Evolutionary conservation across 768 basidiomycete species (phyloP).

Genomic region (Hirschioporus abietinus): DNA sequence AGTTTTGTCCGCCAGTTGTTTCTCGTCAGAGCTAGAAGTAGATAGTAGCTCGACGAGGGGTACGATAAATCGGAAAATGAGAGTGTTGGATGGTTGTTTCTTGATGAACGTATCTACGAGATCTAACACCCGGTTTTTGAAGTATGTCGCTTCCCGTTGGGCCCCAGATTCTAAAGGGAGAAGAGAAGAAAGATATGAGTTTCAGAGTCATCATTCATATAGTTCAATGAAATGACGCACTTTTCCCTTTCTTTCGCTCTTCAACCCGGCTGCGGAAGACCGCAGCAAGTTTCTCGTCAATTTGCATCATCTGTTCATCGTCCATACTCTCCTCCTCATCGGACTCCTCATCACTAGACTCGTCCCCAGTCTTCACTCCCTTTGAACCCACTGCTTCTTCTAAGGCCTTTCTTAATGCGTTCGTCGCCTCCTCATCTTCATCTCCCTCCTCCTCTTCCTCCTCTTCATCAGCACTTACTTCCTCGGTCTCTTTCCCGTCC

Average conservation of each 20-base stretch:
- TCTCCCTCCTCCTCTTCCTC: slow-evolving; percentile 32
- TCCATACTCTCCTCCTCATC: slow-evolving; percentile 81
- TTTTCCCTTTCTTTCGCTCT: slow-evolving; percentile 55
- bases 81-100: slow-evolving; percentile 69
- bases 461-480: slow-evolving; percentile 31
- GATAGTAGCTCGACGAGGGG: slow-evolving; percentile 76
- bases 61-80: slow-evolving; percentile 59
- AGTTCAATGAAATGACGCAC: slow-evolving; percentile 31
- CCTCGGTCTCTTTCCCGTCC: slow-evolving; percentile 30
- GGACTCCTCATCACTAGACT: slow-evolving; percentile 43
- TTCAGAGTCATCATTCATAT: background rate
- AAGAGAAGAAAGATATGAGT: background rate
- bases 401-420: slow-evolving; percentile 62
- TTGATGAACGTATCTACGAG: slow-evolving; percentile 84
- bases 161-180: slow-evolving; percentile 48
- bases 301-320: slow-evolving; percentile 97
- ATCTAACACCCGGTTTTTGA: slow-evolving; percentile 94
- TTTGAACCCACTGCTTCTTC: slow-evolving; percentile 44
- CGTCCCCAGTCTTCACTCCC: slow-evolving; percentile 50
- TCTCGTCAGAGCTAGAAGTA: slow-evolving; percentile 66
- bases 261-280: slow-evolving; percentile 70
- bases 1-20: slow-evolving; percentile 86
- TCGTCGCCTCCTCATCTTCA: slow-evolving; percentile 41
- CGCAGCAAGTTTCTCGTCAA: slow-evolving; percentile 87
- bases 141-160: slow-evolving; percentile 88